Evolutionary conservation across 1,284 basidiomycete genomes (phyloP), one percentile per base, ranked within the genome.

Genomic region (Moesziomyces sp.): DNA sequence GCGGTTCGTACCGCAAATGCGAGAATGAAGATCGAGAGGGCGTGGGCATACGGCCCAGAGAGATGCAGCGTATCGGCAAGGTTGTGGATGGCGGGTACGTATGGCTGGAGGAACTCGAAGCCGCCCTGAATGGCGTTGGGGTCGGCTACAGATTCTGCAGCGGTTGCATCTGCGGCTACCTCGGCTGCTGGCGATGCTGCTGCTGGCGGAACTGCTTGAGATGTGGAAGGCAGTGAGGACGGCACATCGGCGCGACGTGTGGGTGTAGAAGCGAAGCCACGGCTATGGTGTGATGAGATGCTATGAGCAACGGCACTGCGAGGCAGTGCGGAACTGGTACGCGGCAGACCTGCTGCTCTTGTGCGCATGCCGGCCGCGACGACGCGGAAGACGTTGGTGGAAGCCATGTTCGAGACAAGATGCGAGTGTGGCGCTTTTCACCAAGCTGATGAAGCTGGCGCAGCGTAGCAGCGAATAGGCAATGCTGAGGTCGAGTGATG

Each of bases 1-100:
- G 86, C 85, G 9, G 90, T 85, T 73, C 93, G 89, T 35, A 90
- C 87, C 14, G 88, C 78, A 47, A 93, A 83, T 1, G 93, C 92
- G 59, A 90, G 86, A 4, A 92, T 81, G 46, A 94, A 90, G 67
- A 95, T 92, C 3, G 91, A 90, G 1, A 89, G 87, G 0, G 92
- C 76, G 43, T 80, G 79, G 2, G 76, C 55, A 40, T 80, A 60
- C 0, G 77, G 70, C 16, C 72, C 73, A 19, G 63, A 46, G 42
- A 76, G 49, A 46, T 74, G 69, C 14, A 78, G 54, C 4, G 64
- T 67, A 11, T 75, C 73, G 43, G 68, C 56, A n/a, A 75, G 63
- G 21, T 61, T 65, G 46, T 70, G 60, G 43, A 75, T 69, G 53
- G 55, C 59, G 42, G 73, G 64, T 0, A 70, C 68, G 59, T 57